These are phyloP conservation scores for Pinus taeda DNA, from an alignment of 75 land plant species.

Conservation along the genomic window DNA sequence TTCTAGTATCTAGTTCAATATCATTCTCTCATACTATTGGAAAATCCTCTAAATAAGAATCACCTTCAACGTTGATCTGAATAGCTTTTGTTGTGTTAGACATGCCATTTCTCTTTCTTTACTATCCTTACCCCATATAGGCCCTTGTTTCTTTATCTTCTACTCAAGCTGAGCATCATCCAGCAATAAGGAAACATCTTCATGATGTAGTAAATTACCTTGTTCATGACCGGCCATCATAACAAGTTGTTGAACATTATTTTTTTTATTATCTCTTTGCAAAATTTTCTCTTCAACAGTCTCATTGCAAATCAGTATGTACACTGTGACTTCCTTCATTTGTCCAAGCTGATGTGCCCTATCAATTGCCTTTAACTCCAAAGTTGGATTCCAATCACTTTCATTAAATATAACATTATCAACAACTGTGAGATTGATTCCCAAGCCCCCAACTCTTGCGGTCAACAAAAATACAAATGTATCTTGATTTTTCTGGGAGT, in stretches of 20 bases:
- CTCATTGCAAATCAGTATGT: slow-evolving; percentile 90
- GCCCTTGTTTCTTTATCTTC: slow-evolving; percentile 66
- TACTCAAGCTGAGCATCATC: slow-evolving; percentile 96
- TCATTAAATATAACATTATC: slow-evolving; percentile 98
- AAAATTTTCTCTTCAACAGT: slow-evolving; percentile 97
- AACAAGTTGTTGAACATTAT: slow-evolving; percentile 95
- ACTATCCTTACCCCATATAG: slow-evolving; percentile 71
- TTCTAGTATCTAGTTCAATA: slow-evolving; percentile 32
- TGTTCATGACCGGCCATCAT: slow-evolving; percentile 96
- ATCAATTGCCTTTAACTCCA: slow-evolving; percentile 98
- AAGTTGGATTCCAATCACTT: slow-evolving; percentile 98
- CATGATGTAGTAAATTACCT: slow-evolving; percentile 78
- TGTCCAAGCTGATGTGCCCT: slow-evolving; percentile 98
- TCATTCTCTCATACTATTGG: slow-evolving; percentile 21
- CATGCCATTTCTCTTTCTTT: slow-evolving; percentile 59
- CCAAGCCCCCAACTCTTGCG: slow-evolving; percentile 97
- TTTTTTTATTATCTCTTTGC: slow-evolving; percentile 96
- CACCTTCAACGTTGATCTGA: slow-evolving; percentile 82
- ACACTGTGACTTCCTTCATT: slow-evolving; percentile 97
- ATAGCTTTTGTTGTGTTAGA: slow-evolving; percentile 36
- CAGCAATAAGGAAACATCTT: slow-evolving; percentile 90
- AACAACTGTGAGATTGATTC: slow-evolving; percentile 97
- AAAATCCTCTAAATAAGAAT: slow-evolving; percentile 70
- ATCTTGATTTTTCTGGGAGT: slow-evolving; percentile 87
- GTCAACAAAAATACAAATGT: slow-evolving; percentile 95